Conservation (phyloP, 805 yeast genomes). For the Starmerella ratchasimensis region DNA sequence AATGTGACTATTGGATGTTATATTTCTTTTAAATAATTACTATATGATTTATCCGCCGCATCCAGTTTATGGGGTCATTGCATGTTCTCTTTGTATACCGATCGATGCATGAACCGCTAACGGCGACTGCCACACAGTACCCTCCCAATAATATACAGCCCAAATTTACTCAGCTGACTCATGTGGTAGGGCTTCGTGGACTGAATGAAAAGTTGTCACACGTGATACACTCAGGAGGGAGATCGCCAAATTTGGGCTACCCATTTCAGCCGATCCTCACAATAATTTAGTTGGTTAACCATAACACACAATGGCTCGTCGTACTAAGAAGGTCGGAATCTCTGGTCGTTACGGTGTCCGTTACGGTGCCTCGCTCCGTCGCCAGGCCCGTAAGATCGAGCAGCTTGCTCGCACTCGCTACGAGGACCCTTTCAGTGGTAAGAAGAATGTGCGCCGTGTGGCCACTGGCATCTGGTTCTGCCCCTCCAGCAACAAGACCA, state of each 20-base stretch:
- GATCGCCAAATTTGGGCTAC: neutral
- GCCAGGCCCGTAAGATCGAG: conserved; percentile 98
- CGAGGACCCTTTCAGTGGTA: conserved; percentile 99
- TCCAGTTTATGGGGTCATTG: no score
- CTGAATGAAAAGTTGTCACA: neutral
- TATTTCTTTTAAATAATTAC: no score
- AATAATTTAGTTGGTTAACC: neutral
- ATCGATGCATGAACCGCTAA: no score
- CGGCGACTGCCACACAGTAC: no score
- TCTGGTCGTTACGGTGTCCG: conserved; percentile 99
- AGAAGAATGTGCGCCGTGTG: conserved; percentile 93
- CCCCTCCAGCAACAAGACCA: conserved; percentile 85
- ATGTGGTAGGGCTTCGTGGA: neutral
- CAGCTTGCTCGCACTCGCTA: conserved; percentile 97
- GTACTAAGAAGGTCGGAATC: conserved; percentile 99
- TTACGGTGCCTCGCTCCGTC: conserved; percentile 98
- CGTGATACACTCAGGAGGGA: conserved; percentile 7
- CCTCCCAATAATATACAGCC: no score
- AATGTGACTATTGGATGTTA: no score
- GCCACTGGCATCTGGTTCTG: conserved; percentile 99
- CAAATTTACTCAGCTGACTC: neutral
- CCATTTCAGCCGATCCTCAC: neutral
- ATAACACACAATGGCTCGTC: conserved; percentile 57
- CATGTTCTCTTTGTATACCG: no score
- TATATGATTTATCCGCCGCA: no score